A percentile compares a stretch with the other conserved stretches of the same genome.
phyloP scores from a whole-genome alignment of 2,329 filamentous ascomycete genomes.

The Ceratocystis lukuohia region DNA sequence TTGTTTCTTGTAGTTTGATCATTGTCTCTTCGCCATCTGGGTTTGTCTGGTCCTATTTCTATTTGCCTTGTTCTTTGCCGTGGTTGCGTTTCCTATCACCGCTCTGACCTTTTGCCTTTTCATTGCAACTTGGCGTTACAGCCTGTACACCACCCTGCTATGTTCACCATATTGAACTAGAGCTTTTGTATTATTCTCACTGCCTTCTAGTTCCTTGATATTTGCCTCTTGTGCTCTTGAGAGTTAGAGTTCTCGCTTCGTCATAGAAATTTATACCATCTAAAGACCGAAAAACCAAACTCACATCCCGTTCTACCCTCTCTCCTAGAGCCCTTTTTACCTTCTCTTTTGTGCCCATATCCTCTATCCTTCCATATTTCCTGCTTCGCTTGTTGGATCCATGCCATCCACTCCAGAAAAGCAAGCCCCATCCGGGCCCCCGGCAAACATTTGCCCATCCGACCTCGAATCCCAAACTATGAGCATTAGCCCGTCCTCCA shows the following conservation, averaged over 20 bases:
- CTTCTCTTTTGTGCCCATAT: background rate
- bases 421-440: background rate
- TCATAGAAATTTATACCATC: background rate
- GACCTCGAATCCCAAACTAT: conserved; percentile 8
- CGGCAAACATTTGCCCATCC: background rate
- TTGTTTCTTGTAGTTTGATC: background rate
- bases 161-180: background rate
- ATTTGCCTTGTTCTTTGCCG: background rate
- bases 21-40: background rate
- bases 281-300: background rate
- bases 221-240: background rate
- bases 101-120: too few relatives aligned
- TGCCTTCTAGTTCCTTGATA: background rate
- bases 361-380: too few relatives aligned
- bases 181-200: background rate
- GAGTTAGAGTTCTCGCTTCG: background rate
- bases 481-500: background rate
- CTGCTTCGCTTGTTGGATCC: too few relatives aligned
- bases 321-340: background rate
- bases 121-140: too few relatives aligned
- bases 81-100: background rate
- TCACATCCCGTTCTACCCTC: background rate
- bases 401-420: background rate
- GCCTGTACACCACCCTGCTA: background rate
- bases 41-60: background rate